phyloP scores from a whole-genome alignment of 352 stramenopile species.

The Pythium rishiriense region DNA sequence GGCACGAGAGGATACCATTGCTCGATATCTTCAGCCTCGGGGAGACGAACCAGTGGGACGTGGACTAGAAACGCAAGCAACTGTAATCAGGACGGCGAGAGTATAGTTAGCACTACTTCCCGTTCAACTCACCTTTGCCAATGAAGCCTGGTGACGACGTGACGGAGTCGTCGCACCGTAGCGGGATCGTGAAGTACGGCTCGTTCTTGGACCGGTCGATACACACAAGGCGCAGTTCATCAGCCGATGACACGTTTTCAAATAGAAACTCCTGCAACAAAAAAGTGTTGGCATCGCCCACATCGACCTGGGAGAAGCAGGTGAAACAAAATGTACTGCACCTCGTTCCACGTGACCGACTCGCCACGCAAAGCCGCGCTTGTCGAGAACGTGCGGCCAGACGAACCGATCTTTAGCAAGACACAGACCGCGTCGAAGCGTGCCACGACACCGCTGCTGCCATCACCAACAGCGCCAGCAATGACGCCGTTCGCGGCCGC shows the following conservation, averaged over 20 bases:
- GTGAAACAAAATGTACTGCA: not conserved
- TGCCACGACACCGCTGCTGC: not conserved
- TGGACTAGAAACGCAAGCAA: slow-evolving; percentile 33
- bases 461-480: too few species aligned
- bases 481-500: not conserved
- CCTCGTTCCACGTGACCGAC: slow-evolving; percentile 50
- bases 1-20: slow-evolving; percentile 80
- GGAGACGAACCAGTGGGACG: slow-evolving; percentile 63
- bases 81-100: too few species aligned
- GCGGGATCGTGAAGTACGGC: slow-evolving; percentile 38
- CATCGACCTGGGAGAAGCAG: too few species aligned
- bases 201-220: slow-evolving; percentile 64
- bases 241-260: slow-evolving; percentile 57
- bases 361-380: slow-evolving; percentile 41
- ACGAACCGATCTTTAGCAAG: slow-evolving; percentile 38
- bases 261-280: slow-evolving; percentile 64
- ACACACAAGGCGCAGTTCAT: slow-evolving; percentile 71
- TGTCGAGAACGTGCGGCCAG: slow-evolving; percentile 38
- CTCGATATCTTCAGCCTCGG: slow-evolving; percentile 78
- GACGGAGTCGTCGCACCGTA: slow-evolving; percentile 42
- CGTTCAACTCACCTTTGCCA: slow-evolving; percentile 54
- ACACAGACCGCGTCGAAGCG: slow-evolving; percentile 47
- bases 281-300: not conserved
- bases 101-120: not conserved
- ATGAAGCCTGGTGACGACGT: slow-evolving; percentile 58